Evolutionary conservation across 495 filamentous ascomycete genomes (phyloP).

Genomic region (Podospora comata): DNA sequence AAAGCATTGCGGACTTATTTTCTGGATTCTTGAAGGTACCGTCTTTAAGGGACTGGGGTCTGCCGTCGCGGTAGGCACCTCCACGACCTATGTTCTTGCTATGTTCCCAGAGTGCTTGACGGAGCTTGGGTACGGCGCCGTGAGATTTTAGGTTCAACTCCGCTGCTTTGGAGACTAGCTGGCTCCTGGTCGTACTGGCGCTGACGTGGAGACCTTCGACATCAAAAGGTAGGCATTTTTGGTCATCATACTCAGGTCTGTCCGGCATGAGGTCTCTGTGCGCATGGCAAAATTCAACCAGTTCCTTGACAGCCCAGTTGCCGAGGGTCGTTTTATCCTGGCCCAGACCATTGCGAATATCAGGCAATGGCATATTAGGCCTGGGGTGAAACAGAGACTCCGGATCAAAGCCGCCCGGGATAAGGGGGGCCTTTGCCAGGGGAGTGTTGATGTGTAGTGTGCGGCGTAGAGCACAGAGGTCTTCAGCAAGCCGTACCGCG

Average conservation of each 20-base stretch:
- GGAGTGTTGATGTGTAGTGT: not conserved
- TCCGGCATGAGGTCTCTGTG: not conserved
- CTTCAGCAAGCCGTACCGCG: conserved; percentile 8
- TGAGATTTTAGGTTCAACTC: conserved; percentile 12
- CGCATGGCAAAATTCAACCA: not conserved
- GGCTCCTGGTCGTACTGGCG: not conserved
- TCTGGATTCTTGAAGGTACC: conserved; percentile 4
- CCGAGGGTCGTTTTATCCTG: not conserved
- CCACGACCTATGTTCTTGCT: not conserved
- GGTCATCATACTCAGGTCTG: not conserved
- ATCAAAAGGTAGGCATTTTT: not conserved
- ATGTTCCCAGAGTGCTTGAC: conserved; percentile 11
- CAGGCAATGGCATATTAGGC: not conserved
- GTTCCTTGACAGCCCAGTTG: not conserved
- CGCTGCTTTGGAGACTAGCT: not conserved
- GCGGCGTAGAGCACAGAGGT: conserved; percentile 13
- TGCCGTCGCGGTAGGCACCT: conserved; percentile 21
- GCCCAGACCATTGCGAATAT: not conserved
- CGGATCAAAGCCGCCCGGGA: too few species aligned
- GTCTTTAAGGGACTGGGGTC: conserved; percentile 11
- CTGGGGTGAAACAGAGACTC: not conserved
- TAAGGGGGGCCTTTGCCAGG: not conserved
- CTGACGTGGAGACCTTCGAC: not conserved
- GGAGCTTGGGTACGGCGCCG: not conserved
- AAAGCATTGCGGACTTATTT: too few species aligned